Conservation (phyloP, 2,329 filamentous ascomycete genomes). For the Sporothrix phasma region DNA sequence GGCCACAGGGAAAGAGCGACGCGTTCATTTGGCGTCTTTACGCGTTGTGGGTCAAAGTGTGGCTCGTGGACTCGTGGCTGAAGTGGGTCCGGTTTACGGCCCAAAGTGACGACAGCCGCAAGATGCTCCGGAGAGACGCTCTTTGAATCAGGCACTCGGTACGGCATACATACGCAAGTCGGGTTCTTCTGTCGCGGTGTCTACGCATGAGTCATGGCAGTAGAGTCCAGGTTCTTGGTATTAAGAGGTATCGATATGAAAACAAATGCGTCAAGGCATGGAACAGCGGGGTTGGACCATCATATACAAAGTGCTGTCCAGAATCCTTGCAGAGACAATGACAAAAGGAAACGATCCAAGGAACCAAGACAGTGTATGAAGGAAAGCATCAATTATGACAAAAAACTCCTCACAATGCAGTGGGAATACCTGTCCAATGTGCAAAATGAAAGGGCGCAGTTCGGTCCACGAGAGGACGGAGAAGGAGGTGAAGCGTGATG, state of each 20-base stretch:
- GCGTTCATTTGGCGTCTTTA: slow-evolving; percentile 14
- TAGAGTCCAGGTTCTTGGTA: not conserved
- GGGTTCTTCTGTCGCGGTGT: no score
- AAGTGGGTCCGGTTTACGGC: not conserved
- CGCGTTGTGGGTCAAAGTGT: slow-evolving; percentile 3
- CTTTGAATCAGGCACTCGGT: no score
- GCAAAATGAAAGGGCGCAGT: not conserved
- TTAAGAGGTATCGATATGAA: slow-evolving; percentile 1
- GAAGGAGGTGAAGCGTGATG: not conserved
- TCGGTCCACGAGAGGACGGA: not conserved
- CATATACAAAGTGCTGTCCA: not conserved
- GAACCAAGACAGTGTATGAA: not conserved
- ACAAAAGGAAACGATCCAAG: not conserved
- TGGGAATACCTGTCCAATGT: not conserved
- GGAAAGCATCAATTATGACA: not conserved
- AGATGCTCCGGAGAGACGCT: no score
- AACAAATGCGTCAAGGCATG: not conserved
- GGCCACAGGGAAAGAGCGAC: slow-evolving; percentile 6
- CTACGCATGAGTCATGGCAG: no score
- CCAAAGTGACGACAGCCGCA: not conserved
- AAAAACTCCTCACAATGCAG: slow-evolving; percentile 4
- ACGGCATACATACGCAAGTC: no score
- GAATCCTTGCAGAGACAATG: not conserved
- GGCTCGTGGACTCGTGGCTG: not conserved
- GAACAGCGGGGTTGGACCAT: not conserved